Evolutionary conservation across 352 stramenopile genomes (phyloP).

Genomic region (Saprolegnia parasitica): DNA sequence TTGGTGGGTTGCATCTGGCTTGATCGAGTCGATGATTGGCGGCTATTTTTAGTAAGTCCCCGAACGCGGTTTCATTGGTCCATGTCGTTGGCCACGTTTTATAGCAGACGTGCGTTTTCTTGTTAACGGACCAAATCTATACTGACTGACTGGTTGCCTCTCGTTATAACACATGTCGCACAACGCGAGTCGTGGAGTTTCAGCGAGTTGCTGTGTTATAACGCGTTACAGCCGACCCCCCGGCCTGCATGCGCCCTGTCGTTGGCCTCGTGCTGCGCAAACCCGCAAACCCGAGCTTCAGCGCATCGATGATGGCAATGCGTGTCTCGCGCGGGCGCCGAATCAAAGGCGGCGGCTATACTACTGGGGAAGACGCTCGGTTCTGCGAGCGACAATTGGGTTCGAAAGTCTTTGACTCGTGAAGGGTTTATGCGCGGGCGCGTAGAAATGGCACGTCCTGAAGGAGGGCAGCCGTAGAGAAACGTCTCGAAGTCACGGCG

Average conservation of each 20-base stretch:
- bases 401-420: constrained; percentile 6
- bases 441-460: constrained; percentile 1
- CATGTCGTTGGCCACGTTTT: constrained; percentile 2
- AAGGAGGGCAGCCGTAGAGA: neutral
- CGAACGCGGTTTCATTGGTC: neutral
- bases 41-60: neutral
- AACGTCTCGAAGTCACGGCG: neutral
- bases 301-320: neutral
- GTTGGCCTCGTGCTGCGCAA: neutral
- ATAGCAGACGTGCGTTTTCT: constrained; percentile 23
- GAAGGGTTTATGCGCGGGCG: constrained; percentile 1
- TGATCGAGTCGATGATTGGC: neutral
- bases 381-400: constrained; percentile 5
- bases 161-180: constrained; percentile 13
- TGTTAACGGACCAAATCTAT: constrained; percentile 18
- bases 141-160: neutral
- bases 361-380: neutral
- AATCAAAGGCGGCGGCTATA: neutral
- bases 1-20: neutral
- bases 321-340: neutral
- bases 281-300: neutral
- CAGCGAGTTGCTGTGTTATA: constrained; percentile 20
- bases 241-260: neutral
- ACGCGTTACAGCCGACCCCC: neutral
- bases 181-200: neutral